Base-by-base conservation (phyloP, 148 eudicot species). In the Persicaria tinctoria region DNA sequence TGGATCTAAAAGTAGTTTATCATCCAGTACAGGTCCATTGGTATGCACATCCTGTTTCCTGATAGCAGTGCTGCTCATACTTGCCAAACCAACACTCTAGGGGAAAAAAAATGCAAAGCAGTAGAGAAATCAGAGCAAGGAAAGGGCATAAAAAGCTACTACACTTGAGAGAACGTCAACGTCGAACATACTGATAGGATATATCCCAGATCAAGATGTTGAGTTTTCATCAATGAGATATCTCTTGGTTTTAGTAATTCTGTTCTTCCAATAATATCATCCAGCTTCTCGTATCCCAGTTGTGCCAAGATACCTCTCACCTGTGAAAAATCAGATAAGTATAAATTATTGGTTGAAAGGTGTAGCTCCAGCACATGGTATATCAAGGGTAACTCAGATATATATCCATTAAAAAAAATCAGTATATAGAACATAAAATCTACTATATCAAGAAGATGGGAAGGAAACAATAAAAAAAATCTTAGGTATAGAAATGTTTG, bases 301-400 rank as follows among this genome's bases (percentile, higher is more conserved):
- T 95, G 97, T 59, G 99, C 99, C 91, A 95, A 82, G 73, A 88
- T 87, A 77, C 99, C 97, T 83, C 99, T 84, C 49, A 92, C 97
- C 98, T 94, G 86, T 68, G 64, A 75, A 81, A 75, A 66, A 66
- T 38, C 70, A 66, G 47, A 41, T 12, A 66, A 66, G 5, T 66
- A 66, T 7, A 38, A 38, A 66, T 66, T 16, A 66, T 66, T 18
- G 46, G 20, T 16, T 9, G 38, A 41, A 16, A 44, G 47, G 70
- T 38, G 70, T 66, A 66, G 70, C 70, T 66, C 48, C 41, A 66
- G 17, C 70, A 66, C 46, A 11, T 63, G 45, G 68, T 7, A 27
- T 27, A 32, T 63, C 45, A 6, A 62, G 64, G 66, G 66, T 4
- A 20, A 20, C 12, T 59, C 8, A 32, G 41, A 32, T 32, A 32